These are phyloP conservation scores for Ceratobasidium sp. DNA, from an alignment of 1,284 basidiomycete genomes.

Conservation along the genomic window DNA sequence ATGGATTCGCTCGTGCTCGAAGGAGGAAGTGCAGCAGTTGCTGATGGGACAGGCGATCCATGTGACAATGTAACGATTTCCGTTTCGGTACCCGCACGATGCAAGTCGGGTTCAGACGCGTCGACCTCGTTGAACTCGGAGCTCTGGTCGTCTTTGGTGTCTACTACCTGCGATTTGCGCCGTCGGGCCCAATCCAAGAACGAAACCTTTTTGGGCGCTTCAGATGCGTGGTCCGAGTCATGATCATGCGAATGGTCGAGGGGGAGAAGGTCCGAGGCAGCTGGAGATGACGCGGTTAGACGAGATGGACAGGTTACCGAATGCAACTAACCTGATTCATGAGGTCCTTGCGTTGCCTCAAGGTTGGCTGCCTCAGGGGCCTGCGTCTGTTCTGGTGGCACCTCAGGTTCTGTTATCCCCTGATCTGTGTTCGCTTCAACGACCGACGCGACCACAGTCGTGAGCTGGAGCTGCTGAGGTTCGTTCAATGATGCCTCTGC, in stretches of 20 bases:
- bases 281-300: background rate
- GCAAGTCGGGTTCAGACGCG: background rate
- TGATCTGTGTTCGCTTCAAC: background rate
- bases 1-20: background rate
- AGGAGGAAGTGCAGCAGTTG: background rate
- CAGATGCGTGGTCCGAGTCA: background rate
- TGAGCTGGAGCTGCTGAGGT: background rate
- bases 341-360: background rate
- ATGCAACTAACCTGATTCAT: background rate
- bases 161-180: constrained; percentile 10
- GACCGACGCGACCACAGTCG: no score
- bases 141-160: background rate
- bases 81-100: background rate
- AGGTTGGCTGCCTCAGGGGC: background rate
- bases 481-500: background rate
- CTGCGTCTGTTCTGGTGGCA: background rate
- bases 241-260: background rate
- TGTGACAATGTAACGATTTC: background rate
- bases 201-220: constrained; percentile 32
- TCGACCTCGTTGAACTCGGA: background rate
- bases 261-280: background rate
- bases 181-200: constrained; percentile 34
- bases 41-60: background rate
- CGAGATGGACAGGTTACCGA: background rate
- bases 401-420: background rate